Evolutionary conservation across 768 basidiomycete species (phyloP).

Genomic region (Galerina sulciceps): DNA sequence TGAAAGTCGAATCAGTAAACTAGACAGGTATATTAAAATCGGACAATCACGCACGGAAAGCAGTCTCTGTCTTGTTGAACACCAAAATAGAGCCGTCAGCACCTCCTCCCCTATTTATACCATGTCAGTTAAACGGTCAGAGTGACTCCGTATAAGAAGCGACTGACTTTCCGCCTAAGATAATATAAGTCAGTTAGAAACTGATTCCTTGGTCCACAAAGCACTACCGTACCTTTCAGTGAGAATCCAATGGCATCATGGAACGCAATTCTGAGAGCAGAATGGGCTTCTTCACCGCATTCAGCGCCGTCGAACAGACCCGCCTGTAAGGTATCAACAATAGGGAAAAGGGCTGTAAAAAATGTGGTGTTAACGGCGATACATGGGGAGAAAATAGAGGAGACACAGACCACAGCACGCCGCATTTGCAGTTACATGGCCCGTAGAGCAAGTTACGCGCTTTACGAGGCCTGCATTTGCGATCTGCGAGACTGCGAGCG

Average conservation of each 20-base stretch:
- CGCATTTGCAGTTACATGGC: constrained; percentile 27
- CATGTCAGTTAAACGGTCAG: background rate
- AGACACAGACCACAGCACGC: constrained; percentile 24
- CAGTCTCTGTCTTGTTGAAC: constrained; percentile 26
- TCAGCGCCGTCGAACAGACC: constrained; percentile 36
- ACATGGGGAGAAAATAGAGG: background rate
- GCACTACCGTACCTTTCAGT: constrained; percentile 17
- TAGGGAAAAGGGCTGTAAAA: constrained; percentile 20
- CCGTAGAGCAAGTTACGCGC: constrained; percentile 27
- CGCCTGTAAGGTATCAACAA: constrained; percentile 33
- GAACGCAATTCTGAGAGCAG: constrained; percentile 26
- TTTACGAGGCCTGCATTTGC: constrained; percentile 22
- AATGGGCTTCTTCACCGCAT: constrained; percentile 36
- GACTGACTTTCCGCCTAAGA: constrained; percentile 17
- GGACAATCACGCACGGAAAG: constrained; percentile 26
- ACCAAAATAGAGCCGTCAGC: constrained; percentile 32
- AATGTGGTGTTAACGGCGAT: background rate
- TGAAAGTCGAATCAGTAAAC: background rate
- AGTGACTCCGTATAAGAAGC: background rate
- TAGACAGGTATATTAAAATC: background rate
- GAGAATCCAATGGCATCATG: constrained; percentile 27
- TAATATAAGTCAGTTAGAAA: background rate
- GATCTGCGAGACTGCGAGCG: constrained; percentile 15
- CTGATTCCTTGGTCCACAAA: background rate
- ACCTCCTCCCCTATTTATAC: constrained; percentile 24